A percentile compares a stretch with the other conserved stretches of the same genome.
These are phyloP conservation scores for Coemansia sp. DNA, from an alignment of 371 early-diverging fungal species.

Conservation along the genomic window DNA sequence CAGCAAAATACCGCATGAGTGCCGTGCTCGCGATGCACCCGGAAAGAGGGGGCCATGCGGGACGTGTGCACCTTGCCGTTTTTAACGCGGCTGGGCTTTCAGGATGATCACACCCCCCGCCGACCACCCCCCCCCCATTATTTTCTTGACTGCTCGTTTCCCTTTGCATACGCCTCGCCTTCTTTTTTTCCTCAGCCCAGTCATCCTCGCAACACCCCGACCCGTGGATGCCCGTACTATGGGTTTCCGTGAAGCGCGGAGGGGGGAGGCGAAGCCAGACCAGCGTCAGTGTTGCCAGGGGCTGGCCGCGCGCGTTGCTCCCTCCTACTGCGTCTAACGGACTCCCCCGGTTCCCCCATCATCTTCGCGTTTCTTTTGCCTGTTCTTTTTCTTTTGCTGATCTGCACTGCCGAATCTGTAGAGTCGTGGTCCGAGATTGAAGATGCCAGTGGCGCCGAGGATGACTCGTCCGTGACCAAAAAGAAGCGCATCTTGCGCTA, in stretches of 20 bases:
- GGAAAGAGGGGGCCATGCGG: conserved; percentile 5
- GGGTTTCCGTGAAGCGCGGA: background rate
- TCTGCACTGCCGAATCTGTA: conserved; percentile 9
- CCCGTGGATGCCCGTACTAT: too few species aligned
- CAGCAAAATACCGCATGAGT: background rate
- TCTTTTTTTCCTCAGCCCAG: too few species aligned
- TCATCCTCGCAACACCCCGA: too few species aligned
- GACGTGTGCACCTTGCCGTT: conserved; percentile 8
- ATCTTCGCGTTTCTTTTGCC: background rate
- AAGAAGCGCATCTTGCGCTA: conserved; percentile 47
- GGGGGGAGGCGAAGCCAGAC: too few species aligned
- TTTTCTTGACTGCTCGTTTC: background rate
- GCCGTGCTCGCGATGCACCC: background rate
- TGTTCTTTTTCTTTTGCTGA: background rate
- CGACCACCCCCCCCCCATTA: background rate
- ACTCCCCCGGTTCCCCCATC: background rate
- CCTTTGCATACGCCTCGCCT: conserved; percentile 13
- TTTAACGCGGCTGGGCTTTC: background rate
- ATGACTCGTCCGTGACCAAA: conserved; percentile 24
- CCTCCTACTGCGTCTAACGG: background rate
- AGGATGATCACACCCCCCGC: background rate
- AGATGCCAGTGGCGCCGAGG: conserved; percentile 40
- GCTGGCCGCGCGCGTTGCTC: background rate
- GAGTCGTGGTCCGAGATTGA: conserved; percentile 49
- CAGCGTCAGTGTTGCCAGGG: background rate